These are phyloP conservation scores for Fusarium kyushuense DNA, from an alignment of 2,329 filamentous ascomycete species.

Conservation along the genomic window DNA sequence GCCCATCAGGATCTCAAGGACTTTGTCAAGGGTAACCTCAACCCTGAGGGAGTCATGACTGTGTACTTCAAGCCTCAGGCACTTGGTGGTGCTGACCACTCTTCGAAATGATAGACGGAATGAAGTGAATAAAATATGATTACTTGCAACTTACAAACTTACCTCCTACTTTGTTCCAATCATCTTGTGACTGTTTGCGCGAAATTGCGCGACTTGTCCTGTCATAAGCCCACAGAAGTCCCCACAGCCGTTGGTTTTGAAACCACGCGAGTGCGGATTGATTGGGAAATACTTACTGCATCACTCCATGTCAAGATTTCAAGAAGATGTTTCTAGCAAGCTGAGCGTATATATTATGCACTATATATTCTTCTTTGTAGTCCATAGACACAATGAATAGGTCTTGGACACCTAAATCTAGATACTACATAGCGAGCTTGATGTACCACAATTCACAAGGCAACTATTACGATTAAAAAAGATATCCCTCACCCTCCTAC, in stretches of 20 bases:
- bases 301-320: neutral
- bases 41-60: slow-evolving; percentile 54
- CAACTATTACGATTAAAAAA: neutral
- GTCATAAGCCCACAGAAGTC: neutral
- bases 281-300: neutral
- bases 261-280: neutral
- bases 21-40: slow-evolving; percentile 49
- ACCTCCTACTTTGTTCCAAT: neutral
- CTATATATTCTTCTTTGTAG: neutral
- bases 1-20: slow-evolving; percentile 59
- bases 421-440: neutral
- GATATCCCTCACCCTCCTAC: neutral
- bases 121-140: neutral
- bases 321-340: too few species aligned
- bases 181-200: neutral
- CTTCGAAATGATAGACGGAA: neutral
- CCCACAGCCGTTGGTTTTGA: neutral
- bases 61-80: slow-evolving; percentile 56
- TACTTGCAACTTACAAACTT: neutral
- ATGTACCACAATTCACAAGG: too few species aligned
- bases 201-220: neutral
- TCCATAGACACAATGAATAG: neutral
- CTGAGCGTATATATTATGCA: too few species aligned
- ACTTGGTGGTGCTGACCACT: slow-evolving; percentile 43
- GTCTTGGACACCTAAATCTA: neutral